Percentiles rank a stretch among this genome's conserved stretches.
These are phyloP conservation scores for Dendryphion nanum DNA, from an alignment of 2,329 filamentous ascomycete species.

Conservation along the genomic window DNA sequence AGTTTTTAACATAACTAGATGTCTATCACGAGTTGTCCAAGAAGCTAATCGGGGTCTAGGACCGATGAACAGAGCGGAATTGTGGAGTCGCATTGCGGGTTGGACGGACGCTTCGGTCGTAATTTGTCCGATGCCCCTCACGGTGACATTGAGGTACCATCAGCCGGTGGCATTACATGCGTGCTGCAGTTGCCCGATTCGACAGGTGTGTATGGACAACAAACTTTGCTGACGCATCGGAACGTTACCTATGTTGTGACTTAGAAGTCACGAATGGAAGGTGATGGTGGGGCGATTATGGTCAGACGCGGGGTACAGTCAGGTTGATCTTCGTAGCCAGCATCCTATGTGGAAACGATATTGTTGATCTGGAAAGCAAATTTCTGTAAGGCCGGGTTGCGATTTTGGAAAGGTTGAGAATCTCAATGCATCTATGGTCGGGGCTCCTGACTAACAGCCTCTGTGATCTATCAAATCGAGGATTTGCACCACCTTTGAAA, in stretches of 20 bases:
- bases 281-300: background rate
- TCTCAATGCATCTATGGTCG: too few species aligned
- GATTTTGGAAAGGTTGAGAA: too few species aligned
- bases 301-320: too few species aligned
- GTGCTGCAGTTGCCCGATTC: background rate
- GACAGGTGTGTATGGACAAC: background rate
- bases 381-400: too few species aligned
- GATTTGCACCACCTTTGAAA: too few species aligned
- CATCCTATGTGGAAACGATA: too few species aligned
- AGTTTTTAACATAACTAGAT: background rate
- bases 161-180: background rate
- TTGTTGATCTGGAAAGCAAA: too few species aligned
- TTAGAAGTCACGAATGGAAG: background rate
- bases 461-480: too few species aligned
- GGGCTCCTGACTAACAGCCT: too few species aligned
- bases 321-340: too few species aligned
- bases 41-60: constrained; percentile 6
- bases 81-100: constrained; percentile 1
- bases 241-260: too few species aligned
- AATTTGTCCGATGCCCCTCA: constrained; percentile 12
- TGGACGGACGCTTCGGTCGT: constrained; percentile 14
- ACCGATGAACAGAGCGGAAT: constrained; percentile 3
- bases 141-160: background rate
- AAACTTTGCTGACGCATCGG: background rate
- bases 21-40: background rate